Base-by-base conservation (phyloP, 2,329 filamentous ascomycete genomes). In the Aureobasidium sp. region DNA sequence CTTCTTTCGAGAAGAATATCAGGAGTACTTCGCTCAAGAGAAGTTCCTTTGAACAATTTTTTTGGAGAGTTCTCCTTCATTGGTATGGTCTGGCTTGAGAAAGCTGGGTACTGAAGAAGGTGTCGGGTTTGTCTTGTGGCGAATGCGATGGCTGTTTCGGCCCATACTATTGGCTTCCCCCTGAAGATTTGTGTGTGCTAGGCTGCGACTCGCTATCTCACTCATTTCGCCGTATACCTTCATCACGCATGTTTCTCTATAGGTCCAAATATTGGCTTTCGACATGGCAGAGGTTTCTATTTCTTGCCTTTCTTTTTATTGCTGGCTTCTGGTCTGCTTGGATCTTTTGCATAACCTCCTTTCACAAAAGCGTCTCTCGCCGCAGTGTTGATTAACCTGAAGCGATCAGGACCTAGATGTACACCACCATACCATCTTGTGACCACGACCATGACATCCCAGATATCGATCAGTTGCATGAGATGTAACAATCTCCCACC, bases 391-490 rank as follows among this genome's bases (percentile, higher is more conserved):
- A 99, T 97, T 61, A 96, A 79, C 13, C 91, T 85, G 72, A 99
- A 99, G 66, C 94, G 80, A 73, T 92, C 88, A 55, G 93, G 92
- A 0, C 94, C 94, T 50, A 99, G 76, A 68, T 91, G 88, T 63
- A 96, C 84, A 1, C 94, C 94, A 4, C 94, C 94, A 74, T 96
- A 99, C 94, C 94, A 99, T 65, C 94, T 79, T 42, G 90, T 91
- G 32, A 99, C 93, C 3, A 99, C 88, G 0, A 99, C 91, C 78
- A 97, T 87, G 17, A 88, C 87, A 74, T 95, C 85, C 91, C 92
- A 97, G 12, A 95, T 81, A 70, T 92, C 90, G 90, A 97, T 97
- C 64, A 96, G 77, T 78, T 97, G 91, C 86, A 99, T 88, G 34
- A 99, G 78, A 76, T 96, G 91, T 64, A 97, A 76, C 70, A 99